Evolutionary conservation across 331 rosid genomes (phyloP), one percentile per base, ranked within the genome.

Genomic region (Arachis monticola): DNA sequence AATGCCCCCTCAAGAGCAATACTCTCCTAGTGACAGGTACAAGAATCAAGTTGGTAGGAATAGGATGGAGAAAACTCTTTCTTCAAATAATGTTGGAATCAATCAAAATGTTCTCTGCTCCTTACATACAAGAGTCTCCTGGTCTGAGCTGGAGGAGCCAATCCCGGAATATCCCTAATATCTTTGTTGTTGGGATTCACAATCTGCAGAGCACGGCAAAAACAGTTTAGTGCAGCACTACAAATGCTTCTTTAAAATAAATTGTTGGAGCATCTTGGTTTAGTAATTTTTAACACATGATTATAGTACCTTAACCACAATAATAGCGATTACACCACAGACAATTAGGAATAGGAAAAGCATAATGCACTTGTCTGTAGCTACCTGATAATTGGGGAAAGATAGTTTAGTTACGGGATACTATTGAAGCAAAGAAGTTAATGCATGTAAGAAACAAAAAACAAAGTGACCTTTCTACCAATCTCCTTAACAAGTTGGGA

Each of bases 341-440:
- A 95, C 98, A 31, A 95, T 87, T 44, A 95, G 97, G 80, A 92
- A 71, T 74, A 95, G 90, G 72, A 95, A 92, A 71, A 89, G 85
- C 99, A 95, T 95, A 89, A 95, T 95, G 88, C 99, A 95, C 86
- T 92, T 95, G 64, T 95, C 99, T 10, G 99, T 95, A 76, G 99
- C 99, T 72, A 95, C 98, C 99, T 94, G 91, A 52, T 61, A 10
- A 71, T n/a, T 12, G 47, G 47, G 59, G 11, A 73, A 59, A 59
- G 65, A 48, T 61, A 46, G 8, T 14, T 78, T 47, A 79, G 80
- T 60, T 69, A 62, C 75, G 57, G 46, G 59, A 56, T 10, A 70
- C 30, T 7, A 35, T 67, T 48, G 62, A 67, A 51, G 76, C 52
- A 73, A 66, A 22, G 38, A 12, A 64, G 48, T 68, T 6, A 57